Evolutionary conservation across 2,329 filamentous ascomycete species (phyloP).

Genomic region (Paecilomyces formosus): DNA sequence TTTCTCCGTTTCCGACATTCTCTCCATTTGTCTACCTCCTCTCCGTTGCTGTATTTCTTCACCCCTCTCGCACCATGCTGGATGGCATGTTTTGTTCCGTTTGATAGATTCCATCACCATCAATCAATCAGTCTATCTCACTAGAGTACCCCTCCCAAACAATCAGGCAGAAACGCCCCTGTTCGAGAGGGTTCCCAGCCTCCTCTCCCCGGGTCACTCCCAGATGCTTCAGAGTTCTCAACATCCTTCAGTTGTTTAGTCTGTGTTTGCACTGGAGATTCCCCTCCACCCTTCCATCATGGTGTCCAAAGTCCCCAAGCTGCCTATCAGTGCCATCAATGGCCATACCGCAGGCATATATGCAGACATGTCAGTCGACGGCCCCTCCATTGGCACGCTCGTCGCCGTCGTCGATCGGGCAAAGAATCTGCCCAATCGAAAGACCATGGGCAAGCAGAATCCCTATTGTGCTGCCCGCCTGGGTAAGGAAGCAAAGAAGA

Average conservation of each 20-base stretch:
- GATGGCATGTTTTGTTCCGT: background rate
- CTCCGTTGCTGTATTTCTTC: background rate
- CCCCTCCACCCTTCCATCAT: constrained; percentile 1
- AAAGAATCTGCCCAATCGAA: constrained; percentile 93
- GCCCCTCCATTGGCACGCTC: constrained; percentile 85
- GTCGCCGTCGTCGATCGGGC: constrained; percentile 88
- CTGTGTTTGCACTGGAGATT: background rate
- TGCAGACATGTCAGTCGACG: constrained; percentile 87
- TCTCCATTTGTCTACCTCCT: background rate
- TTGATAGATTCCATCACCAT: background rate
- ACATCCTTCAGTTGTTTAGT: background rate
- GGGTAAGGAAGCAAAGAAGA: constrained; percentile 97
- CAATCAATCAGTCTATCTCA: background rate
- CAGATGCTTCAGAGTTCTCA: background rate
- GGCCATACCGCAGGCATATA: constrained; percentile 88
- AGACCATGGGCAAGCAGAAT: constrained; percentile 97
- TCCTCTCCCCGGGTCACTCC: background rate
- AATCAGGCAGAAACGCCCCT: background rate
- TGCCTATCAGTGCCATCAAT: constrained; percentile 54
- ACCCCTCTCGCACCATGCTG: background rate
- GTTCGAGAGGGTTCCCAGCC: background rate
- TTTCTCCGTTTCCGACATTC: background rate
- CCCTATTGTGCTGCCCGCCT: constrained; percentile 91
- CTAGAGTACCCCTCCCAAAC: background rate
- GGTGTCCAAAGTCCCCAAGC: constrained; percentile 41